Evolutionary conservation across 2,329 filamentous ascomycete genomes (phyloP), one percentile per base, ranked within the genome.

Genomic region (Aureobasidium sp.): DNA sequence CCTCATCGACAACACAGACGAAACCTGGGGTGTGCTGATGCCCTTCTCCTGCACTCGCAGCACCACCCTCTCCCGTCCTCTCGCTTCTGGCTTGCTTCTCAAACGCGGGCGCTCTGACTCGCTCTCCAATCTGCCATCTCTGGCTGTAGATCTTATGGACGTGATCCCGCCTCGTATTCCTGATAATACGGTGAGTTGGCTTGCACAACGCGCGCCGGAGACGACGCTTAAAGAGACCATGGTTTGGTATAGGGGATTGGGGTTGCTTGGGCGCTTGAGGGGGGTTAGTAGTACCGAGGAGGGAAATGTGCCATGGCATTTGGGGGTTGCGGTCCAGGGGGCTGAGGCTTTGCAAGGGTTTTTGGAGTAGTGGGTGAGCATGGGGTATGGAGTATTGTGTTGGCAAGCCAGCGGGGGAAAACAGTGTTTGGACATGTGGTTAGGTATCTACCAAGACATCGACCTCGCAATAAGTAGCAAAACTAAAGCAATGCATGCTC

Each of bases 11-110:
- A 74, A 83, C 2, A 85, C 85, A 1, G 90, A 94, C 67, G 87
- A 90, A 65, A 88, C 84, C 0, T 93, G 88, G 86, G 89, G 86
- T 25, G 82, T 89, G 5, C 78, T 94, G 16, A 80, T 89, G 45
- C 81, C 62, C 21, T 64, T 65, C 29, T 51, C 54, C 11, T 58
- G 83, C 1, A 87, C 90, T 69, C 80, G 75, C n/a, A 66, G 72
- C 0, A 74, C 70, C 68, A 37, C 57, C 11, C 47, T 63, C 3
- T 41, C 61, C 11, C 54, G 61, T 14, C 71, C 71, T 5, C 70
- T 78, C 21, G 75, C 77, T 32, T 74, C 72, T 8, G 77, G 77
- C 1, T 69, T 77, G 1, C 66, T 80, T 0, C 71, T 79, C 63
- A 77, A 78, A 63, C 76, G 77, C 47, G 71, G 68, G 25, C 49